Evolutionary conservation across 495 filamentous ascomycete species (phyloP).

Genomic region (Annulohypoxylon stygium): DNA sequence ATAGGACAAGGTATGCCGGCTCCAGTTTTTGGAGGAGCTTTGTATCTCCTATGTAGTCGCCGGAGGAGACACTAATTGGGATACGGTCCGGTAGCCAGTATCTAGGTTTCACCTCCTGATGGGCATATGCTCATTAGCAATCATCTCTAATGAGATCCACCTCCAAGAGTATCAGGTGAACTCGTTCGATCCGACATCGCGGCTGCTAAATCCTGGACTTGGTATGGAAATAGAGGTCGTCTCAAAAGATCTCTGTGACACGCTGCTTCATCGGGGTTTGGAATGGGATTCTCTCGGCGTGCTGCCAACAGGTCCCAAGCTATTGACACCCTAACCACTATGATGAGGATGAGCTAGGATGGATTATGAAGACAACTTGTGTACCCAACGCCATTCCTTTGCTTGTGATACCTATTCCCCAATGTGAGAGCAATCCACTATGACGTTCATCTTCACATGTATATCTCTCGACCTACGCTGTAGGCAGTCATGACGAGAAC

Average conservation of each 20-base stretch:
- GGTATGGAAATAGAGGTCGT: neutral
- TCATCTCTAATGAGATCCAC: constrained; percentile 29
- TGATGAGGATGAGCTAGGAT: neutral
- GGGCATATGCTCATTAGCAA: constrained; percentile 6
- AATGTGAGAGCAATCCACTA: neutral
- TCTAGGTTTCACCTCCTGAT: constrained; percentile 15
- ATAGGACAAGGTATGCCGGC: constrained; percentile 27
- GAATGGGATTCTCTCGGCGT: constrained; percentile 2
- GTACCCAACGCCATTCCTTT: neutral
- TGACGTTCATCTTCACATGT: constrained; percentile 3
- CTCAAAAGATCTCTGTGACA: constrained; percentile 3
- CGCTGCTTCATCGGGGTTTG: constrained; percentile 15
- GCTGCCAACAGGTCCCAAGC: constrained; percentile 16
- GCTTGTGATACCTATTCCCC: neutral
- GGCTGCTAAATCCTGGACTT: neutral
- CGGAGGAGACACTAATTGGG: constrained; percentile 19
- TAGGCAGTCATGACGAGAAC: neutral
- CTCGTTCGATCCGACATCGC: constrained; percentile 21
- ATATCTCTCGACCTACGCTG: neutral
- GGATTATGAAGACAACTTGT: neutral
- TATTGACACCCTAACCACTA: constrained; percentile 7
- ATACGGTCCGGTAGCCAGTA: neutral
- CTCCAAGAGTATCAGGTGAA: constrained; percentile 4
- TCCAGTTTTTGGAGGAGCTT: neutral
- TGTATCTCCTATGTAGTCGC: constrained; percentile 36